These are phyloP conservation scores for Bryoerythrophyllum caledonicum DNA, from an alignment of 225 moss, liverwort and hornwort species.

Conservation along the genomic window DNA sequence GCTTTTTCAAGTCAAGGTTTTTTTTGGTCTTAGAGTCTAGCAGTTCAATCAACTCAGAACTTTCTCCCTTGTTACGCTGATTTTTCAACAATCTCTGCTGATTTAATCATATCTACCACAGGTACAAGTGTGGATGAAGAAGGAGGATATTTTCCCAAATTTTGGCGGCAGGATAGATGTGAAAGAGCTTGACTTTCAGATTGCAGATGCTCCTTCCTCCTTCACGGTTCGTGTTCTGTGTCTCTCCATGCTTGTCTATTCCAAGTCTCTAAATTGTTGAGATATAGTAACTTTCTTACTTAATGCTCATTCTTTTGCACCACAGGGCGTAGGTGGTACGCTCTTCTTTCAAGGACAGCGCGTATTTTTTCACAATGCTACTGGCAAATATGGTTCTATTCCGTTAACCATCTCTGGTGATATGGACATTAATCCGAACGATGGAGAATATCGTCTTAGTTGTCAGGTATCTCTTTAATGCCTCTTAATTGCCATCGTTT, in stretches of 20 bases:
- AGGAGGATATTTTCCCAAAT: conserved; percentile 81
- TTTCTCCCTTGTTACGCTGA: conserved; percentile 16
- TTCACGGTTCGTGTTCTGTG: conserved; percentile 61
- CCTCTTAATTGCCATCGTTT: background rate
- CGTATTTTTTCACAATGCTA: conserved; percentile 92
- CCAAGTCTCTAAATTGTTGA: background rate
- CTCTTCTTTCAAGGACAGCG: conserved; percentile 90
- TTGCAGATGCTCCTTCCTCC: conserved; percentile 87
- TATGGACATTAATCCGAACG: conserved; percentile 94
- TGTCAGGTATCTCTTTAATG: conserved; percentile 69
- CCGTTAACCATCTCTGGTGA: conserved; percentile 97
- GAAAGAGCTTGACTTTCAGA: conserved; percentile 74
- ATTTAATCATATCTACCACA: conserved; percentile 33
- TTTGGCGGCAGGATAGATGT: conserved; percentile 97
- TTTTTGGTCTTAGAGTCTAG: conserved; percentile 5
- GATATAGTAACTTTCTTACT: conserved; percentile 9
- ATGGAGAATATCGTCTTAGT: conserved; percentile 99
- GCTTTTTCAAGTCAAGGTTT: background rate
- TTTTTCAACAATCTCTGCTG: conserved; percentile 7
- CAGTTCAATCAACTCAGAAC: background rate
- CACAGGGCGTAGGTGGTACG: conserved; percentile 87
- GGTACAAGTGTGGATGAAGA: conserved; percentile 95
- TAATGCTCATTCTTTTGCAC: conserved; percentile 15
- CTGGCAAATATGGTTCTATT: conserved; percentile 88
- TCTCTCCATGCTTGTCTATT: conserved; percentile 7